Conservation (phyloP, 495 filamentous ascomycete genomes). For the Talaromyces liani region DNA sequence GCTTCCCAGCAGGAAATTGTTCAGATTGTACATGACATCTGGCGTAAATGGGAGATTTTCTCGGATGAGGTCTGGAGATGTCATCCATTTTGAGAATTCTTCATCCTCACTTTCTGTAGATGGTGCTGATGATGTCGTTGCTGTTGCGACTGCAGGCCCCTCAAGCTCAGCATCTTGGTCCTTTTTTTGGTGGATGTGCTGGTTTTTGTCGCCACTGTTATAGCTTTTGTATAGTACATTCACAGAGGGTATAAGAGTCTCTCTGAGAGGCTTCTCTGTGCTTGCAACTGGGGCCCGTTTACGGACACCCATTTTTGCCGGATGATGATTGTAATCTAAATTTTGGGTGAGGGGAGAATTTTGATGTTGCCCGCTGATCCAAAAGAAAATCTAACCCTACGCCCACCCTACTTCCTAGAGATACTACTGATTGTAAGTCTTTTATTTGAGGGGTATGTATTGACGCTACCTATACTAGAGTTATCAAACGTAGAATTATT, state of each 20-base stretch:
- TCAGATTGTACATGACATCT: constrained; percentile 52
- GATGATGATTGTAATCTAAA: not conserved
- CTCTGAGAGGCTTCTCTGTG: not conserved
- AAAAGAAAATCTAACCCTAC: not conserved
- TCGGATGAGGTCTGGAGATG: constrained; percentile 26
- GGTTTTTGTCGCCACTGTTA: not conserved
- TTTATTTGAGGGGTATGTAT: too few relatives aligned
- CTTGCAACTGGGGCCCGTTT: not conserved
- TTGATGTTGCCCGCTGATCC: not conserved
- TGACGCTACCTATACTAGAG: too few relatives aligned
- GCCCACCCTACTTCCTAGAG: not conserved
- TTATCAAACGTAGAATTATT: too few relatives aligned
- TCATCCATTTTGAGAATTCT: constrained; percentile 18
- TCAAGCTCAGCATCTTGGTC: not conserved
- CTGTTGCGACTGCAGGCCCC: not conserved
- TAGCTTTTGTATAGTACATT: not conserved
- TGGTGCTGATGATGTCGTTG: not conserved
- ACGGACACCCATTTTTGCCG: not conserved
- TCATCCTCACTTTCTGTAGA: not conserved
- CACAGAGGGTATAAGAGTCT: not conserved
- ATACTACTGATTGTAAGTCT: too few relatives aligned
- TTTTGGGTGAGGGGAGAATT: not conserved
- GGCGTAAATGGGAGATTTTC: constrained; percentile 41
- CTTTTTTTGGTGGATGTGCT: too few relatives aligned
- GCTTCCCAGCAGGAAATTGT: constrained; percentile 70